Evolutionary conservation across 352 stramenopile genomes (phyloP).

Genomic region (Globisporangium cystogenes): DNA sequence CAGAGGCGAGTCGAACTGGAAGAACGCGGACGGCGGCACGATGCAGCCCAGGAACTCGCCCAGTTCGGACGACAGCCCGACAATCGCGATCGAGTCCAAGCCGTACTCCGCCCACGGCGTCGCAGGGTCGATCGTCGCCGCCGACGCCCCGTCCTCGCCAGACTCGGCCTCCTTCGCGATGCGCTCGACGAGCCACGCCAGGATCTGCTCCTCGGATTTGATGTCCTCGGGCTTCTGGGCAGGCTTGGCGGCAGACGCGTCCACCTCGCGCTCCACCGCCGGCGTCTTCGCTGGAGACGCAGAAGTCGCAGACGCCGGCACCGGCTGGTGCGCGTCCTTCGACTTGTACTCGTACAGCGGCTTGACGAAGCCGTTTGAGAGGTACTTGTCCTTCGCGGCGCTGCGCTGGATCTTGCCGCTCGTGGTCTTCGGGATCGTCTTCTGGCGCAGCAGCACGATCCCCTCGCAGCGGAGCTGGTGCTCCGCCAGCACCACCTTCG

Average conservation of each 20-base stretch:
- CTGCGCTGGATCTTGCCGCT: conserved; percentile 84
- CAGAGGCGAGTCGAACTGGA: conserved; percentile 59
- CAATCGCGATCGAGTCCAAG: conserved; percentile 64
- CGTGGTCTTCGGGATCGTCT: conserved; percentile 79
- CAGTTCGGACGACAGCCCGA: conserved; percentile 54
- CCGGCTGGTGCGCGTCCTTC: conserved; percentile 21
- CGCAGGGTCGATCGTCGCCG: conserved; percentile 37
- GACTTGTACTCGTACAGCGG: conserved; percentile 46
- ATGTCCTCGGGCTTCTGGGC: conserved; percentile 22
- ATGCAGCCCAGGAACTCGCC: conserved; percentile 66
- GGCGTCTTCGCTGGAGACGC: conserved; percentile 2
- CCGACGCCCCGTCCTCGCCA: conserved; percentile 8
- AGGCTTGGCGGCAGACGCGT: conserved; percentile 7
- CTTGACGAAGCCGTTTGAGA: conserved; percentile 36
- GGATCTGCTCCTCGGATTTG: conserved; percentile 65
- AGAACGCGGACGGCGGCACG: conserved; percentile 61
- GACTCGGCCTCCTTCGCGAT: conserved; percentile 41
- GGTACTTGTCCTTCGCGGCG: conserved; percentile 51
- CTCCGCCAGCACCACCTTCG: conserved; percentile 53
- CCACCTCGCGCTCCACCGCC: conserved; percentile 6
- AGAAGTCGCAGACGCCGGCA: conserved; percentile 1
- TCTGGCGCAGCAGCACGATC: conserved; percentile 68
- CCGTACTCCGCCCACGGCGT: conserved; percentile 60
- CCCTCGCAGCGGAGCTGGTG: conserved; percentile 67
- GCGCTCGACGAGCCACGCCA: conserved; percentile 62